Conservation (phyloP, 176 grass and related monocot species). For the Carex cristatella region DNA sequence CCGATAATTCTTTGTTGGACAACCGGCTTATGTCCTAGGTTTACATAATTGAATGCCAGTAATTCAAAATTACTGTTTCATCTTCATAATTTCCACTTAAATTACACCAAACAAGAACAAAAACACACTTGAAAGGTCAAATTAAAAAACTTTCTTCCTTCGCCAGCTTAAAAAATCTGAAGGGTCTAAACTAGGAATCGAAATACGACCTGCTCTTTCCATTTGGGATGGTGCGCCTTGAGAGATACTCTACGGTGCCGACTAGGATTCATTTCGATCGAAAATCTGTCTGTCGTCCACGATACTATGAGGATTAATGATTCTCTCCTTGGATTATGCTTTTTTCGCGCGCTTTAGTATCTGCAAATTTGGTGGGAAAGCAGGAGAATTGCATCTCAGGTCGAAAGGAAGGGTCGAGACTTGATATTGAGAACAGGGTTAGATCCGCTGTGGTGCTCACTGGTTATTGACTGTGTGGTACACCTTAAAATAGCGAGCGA, state of each 20-base stretch:
- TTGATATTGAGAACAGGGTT: too few relatives aligned
- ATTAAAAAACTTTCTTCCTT: not conserved
- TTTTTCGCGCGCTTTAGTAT: not conserved
- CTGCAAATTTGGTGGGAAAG: not conserved
- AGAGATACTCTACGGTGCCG: conserved; percentile 37
- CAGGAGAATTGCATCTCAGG: not conserved
- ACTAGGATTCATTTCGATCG: conserved; percentile 42
- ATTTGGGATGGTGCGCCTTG: conserved; percentile 55
- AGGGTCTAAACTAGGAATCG: not conserved
- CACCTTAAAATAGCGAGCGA: too few relatives aligned
- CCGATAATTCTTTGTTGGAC: not conserved
- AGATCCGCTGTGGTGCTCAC: too few relatives aligned
- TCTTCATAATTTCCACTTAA: not conserved
- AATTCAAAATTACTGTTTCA: not conserved
- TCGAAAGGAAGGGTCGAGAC: not conserved
- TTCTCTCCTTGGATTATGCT: not conserved
- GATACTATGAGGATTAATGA: not conserved
- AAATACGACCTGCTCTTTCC: conserved; percentile 54
- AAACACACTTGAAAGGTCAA: not conserved
- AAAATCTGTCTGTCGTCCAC: not conserved
- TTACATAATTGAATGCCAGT: not conserved
- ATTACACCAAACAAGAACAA: not conserved
- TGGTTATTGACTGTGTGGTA: too few relatives aligned
- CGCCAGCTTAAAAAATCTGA: not conserved
- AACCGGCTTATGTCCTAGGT: not conserved